Base-by-base conservation (phyloP, 2,329 filamentous ascomycete genomes). In the Lachnellula hyalina region DNA sequence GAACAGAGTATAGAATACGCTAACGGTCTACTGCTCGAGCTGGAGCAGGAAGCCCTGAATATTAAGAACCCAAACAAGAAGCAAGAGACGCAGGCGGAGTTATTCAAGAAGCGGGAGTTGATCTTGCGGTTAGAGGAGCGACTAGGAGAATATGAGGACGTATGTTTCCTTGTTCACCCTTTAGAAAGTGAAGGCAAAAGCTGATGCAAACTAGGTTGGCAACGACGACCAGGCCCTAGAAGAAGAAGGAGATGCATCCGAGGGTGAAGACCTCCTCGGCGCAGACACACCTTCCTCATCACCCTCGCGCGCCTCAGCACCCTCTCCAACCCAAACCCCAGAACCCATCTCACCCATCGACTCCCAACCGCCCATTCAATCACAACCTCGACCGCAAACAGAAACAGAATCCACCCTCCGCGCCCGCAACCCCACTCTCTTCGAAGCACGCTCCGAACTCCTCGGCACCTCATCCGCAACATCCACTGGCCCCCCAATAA, bases 1-100 rank as follows among this genome's bases (percentile, higher is more conserved):
- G 9, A 8, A 15, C 59, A 89, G 82, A 92, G 90, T 65, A 75
- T 93, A 57, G 81, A 87, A 61, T 83, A 88, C 68, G 88, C 89
- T 19, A 82, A 84, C 41, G 79, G 77, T 0, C 77, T 89, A 32
- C 81, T 92, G 53, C 79, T 86, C 19, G 84, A 79, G 56, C 78
- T 90, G 42, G 89, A 91, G 68, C 86, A 89, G 63, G 82, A 87
- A 62, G 78, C 83, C 5, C 71, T 81, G 14, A 74, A 71, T n/a
- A 72, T 84, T 59, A 85, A 85, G 67, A 73, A 79, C 34, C 78
- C 79, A 54, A 69, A 76, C 5, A 81, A 80, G 55, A 81, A 83
- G 62, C 76, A 83, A 58, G 80, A 85, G 55, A 68, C 79, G 17
- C 86, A 90, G 69, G 71, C 74, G 21, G 84, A 87, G 58, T 74